These are phyloP conservation scores for Thielaviopsis populi DNA, from an alignment of 2,329 filamentous ascomycete genomes.

Conservation along the genomic window DNA sequence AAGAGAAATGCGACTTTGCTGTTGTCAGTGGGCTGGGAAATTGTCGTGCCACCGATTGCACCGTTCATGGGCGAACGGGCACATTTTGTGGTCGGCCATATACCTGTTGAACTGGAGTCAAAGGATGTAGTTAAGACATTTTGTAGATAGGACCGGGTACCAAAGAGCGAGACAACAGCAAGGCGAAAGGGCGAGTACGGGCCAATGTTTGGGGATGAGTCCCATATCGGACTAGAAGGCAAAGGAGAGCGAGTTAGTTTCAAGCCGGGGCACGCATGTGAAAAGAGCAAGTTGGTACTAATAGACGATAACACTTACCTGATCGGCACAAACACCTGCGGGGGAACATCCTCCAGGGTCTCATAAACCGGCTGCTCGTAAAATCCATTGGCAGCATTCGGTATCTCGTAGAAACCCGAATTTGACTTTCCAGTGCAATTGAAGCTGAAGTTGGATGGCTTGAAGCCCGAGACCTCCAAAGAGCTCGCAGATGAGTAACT, in stretches of 20 bases:
- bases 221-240: slow-evolving; percentile 6
- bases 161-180: slow-evolving; percentile 13
- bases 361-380: slow-evolving; percentile 5
- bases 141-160: slow-evolving; percentile 10
- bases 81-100: slow-evolving; percentile 1
- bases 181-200: slow-evolving; percentile 15
- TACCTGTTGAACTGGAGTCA: background rate
- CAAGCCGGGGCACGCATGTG: no score
- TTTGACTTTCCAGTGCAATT: slow-evolving; percentile 8
- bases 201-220: slow-evolving; percentile 3
- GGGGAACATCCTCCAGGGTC: background rate
- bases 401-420: slow-evolving; percentile 14
- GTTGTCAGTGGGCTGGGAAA: slow-evolving; percentile 12
- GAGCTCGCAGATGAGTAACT: background rate
- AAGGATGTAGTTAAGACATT: slow-evolving; percentile 8
- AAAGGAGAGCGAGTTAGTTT: background rate
- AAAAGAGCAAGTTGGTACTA: background rate
- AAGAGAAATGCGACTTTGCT: slow-evolving; percentile 11
- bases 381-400: slow-evolving; percentile 7
- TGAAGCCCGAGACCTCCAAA: slow-evolving; percentile 7
- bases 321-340: slow-evolving; percentile 10
- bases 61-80: slow-evolving; percentile 7
- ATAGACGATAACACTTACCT: slow-evolving; percentile 2
- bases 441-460: slow-evolving; percentile 7
- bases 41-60: slow-evolving; percentile 3